These are phyloP conservation scores for Aspergillus aculeatinus DNA, from an alignment of 2,329 filamentous ascomycete species.

Conservation along the genomic window DNA sequence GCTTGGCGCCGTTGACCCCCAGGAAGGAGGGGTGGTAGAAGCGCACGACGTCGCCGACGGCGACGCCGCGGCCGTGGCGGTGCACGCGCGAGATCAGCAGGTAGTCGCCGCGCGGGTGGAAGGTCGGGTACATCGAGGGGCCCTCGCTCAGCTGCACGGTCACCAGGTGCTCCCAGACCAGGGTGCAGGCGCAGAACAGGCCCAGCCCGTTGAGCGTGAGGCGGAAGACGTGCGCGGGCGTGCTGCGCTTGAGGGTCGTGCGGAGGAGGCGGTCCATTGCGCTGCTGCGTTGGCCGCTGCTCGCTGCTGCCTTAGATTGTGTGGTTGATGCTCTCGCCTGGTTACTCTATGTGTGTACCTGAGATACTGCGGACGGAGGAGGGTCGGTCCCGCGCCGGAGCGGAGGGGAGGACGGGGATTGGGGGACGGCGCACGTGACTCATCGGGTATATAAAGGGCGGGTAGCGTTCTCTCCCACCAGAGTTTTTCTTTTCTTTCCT, in stretches of 20 bases:
- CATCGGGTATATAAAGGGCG: neutral
- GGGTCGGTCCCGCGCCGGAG: too few relatives aligned
- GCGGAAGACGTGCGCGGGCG: slow-evolving; percentile 26
- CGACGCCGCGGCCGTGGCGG: slow-evolving; percentile 64
- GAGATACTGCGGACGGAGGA: too few relatives aligned
- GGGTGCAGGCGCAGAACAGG: slow-evolving; percentile 36
- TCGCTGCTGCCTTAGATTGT: too few relatives aligned
- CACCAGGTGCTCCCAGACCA: slow-evolving; percentile 59
- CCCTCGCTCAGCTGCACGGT: slow-evolving; percentile 62
- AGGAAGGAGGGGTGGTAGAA: slow-evolving; percentile 72
- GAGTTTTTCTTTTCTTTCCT: neutral
- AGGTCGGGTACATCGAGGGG: slow-evolving; percentile 86
- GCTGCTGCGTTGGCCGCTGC: too few relatives aligned
- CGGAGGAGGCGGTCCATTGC: slow-evolving; percentile 34
- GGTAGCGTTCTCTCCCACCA: neutral
- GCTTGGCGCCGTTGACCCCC: slow-evolving; percentile 67
- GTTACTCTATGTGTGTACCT: too few relatives aligned
- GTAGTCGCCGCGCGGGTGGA: slow-evolving; percentile 65
- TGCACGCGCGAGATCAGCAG: slow-evolving; percentile 68
- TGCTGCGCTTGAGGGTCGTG: slow-evolving; percentile 23
- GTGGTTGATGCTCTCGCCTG: too few relatives aligned
- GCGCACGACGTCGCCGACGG: slow-evolving; percentile 80
- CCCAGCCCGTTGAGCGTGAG: slow-evolving; percentile 34
- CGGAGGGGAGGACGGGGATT: too few relatives aligned
- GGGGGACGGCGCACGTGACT: slow-evolving; percentile 9